Conservation (phyloP, 1,139 yeast genomes). For the Suhomyces kunorum region DNA sequence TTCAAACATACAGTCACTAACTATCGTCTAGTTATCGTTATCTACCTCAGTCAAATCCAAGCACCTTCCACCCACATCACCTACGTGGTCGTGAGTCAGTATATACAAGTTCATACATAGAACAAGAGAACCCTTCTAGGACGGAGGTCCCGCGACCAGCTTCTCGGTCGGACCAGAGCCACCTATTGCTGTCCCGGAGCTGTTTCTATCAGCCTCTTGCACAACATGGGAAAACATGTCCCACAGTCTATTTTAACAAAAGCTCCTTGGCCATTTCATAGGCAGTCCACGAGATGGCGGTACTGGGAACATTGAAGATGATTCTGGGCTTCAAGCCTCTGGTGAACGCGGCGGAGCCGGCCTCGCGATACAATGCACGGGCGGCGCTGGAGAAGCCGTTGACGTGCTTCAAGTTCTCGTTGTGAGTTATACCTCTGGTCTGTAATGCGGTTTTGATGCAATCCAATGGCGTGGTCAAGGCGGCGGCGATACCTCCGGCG, state of each 20-base stretch:
- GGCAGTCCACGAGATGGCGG: slow-evolving; percentile 98
- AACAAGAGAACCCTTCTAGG: background rate
- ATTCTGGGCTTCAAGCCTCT: slow-evolving; percentile 92
- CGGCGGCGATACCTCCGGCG: slow-evolving; percentile 97
- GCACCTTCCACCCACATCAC: too few relatives aligned
- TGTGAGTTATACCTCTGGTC: slow-evolving; percentile 60
- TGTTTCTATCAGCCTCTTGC: slow-evolving; percentile 1
- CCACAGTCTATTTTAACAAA: slow-evolving; percentile 23
- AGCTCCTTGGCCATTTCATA: slow-evolving; percentile 95
- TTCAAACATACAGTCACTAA: background rate
- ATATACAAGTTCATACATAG: slow-evolving; percentile 13
- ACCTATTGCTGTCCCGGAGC: background rate
- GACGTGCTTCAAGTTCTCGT: slow-evolving; percentile 55
- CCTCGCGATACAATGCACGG: slow-evolving; percentile 59
- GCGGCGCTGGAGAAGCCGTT: slow-evolving; percentile 77
- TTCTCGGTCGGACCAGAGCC: background rate
- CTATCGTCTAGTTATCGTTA: background rate
- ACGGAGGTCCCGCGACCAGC: background rate
- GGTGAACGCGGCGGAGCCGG: slow-evolving; percentile 71
- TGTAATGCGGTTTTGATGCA: slow-evolving; percentile 92
- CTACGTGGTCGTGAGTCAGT: slow-evolving; percentile 1
- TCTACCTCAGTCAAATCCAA: background rate
- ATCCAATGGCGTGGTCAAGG: slow-evolving; percentile 92
- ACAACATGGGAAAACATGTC: background rate
- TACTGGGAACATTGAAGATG: slow-evolving; percentile 90